phyloP scores from a whole-genome alignment of 2,329 filamentous ascomycete species.

The Aspergillus amoenus region DNA sequence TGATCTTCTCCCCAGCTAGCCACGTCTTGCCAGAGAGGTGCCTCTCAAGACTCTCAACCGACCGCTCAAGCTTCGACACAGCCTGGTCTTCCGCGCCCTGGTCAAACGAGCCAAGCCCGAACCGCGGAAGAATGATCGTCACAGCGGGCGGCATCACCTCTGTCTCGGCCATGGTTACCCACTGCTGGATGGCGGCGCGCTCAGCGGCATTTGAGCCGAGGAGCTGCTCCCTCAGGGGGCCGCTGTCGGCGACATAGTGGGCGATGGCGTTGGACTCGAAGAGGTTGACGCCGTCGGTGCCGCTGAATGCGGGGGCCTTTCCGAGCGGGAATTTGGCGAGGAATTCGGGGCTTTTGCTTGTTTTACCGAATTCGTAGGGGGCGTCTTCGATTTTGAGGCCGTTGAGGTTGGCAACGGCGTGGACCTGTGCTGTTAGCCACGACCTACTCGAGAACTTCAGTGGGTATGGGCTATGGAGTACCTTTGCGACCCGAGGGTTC shows the following conservation, averaged over 20 bases:
- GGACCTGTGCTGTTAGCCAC: slow-evolving; percentile 22
- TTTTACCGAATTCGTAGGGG: slow-evolving; percentile 44
- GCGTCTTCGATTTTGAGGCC: slow-evolving; percentile 27
- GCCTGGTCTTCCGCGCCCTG: slow-evolving; percentile 19
- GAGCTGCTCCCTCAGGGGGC: slow-evolving; percentile 47
- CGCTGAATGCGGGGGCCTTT: slow-evolving; percentile 53
- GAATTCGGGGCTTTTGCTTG: slow-evolving; percentile 49
- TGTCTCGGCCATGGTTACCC: slow-evolving; percentile 45
- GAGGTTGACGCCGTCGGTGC: slow-evolving; percentile 48
- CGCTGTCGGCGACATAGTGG: slow-evolving; percentile 48
- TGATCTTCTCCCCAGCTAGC: slow-evolving; percentile 24
- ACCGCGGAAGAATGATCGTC: slow-evolving; percentile 20
- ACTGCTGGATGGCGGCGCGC: slow-evolving; percentile 47
- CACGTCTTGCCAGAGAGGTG: slow-evolving; percentile 22
- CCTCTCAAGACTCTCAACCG: slow-evolving; percentile 20
- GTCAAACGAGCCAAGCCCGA: slow-evolving; percentile 22
- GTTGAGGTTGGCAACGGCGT: slow-evolving; percentile 38
- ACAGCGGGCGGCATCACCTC: slow-evolving; percentile 22
- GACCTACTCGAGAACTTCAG: too few relatives aligned
- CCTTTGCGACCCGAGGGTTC: slow-evolving; percentile 24
- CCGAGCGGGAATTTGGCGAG: slow-evolving; percentile 53
- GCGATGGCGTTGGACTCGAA: slow-evolving; percentile 50
- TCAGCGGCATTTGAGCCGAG: slow-evolving; percentile 44
- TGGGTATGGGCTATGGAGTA: too few relatives aligned
- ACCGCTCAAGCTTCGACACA: slow-evolving; percentile 21